phyloP scores from a whole-genome alignment of 2,329 filamentous ascomycete species.

The Pseudogymnoascus sp. region DNA sequence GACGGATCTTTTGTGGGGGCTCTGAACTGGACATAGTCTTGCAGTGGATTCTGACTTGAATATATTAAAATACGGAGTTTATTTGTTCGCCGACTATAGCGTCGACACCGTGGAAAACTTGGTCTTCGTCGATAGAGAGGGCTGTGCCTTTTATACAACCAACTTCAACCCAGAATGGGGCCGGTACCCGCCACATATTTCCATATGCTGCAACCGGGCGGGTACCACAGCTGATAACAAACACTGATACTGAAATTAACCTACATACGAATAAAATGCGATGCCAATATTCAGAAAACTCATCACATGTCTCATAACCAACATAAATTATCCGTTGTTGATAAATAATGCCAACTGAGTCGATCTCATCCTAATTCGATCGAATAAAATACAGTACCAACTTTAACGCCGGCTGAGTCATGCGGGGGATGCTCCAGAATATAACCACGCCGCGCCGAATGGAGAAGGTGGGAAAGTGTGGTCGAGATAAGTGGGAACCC shows the following conservation, averaged over 20 bases:
- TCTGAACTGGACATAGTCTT: background rate
- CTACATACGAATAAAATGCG: background rate
- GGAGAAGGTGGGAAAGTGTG: background rate
- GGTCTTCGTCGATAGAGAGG: background rate
- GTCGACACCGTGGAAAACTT: background rate
- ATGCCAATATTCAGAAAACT: background rate
- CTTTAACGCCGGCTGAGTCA: background rate
- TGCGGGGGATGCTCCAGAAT: slow-evolving; percentile 1
- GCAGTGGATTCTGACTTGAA: background rate
- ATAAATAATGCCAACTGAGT: background rate
- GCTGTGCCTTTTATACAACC: background rate
- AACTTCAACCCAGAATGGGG: background rate
- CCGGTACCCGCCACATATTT: background rate
- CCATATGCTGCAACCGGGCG: background rate
- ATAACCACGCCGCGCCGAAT: background rate
- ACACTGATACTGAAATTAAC: background rate
- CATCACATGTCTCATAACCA: background rate
- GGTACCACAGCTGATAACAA: background rate
- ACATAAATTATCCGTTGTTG: background rate
- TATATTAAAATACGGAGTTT: background rate
- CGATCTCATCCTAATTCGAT: background rate
- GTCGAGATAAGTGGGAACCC: background rate
- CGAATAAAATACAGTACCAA: background rate
- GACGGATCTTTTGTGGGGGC: background rate
- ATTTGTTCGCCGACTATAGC: background rate